Evolutionary conservation across 352 stramenopile species (phyloP), one percentile per base, ranked within the genome.

Genomic region (Phytophthora pini): DNA sequence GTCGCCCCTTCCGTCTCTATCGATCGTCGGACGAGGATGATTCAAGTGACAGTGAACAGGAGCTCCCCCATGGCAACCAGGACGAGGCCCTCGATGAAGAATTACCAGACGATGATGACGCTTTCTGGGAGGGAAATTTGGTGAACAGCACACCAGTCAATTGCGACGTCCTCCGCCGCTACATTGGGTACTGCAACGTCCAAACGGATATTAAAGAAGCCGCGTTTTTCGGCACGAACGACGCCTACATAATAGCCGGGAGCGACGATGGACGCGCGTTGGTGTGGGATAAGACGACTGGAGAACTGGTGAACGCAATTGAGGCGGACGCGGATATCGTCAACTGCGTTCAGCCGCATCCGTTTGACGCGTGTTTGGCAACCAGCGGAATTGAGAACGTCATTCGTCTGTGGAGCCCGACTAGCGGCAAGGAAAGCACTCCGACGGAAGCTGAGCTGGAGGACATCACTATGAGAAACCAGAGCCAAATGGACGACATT

Each of bases 121-220:
- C 26, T 2, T 92, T 91, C 34, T 94, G 86, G 86, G 70, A 74
- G 15, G 77, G 79, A n/a, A 54, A 61, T 6, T 41, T 62, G 6
- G 47, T 84, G 20, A 73, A 79, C 13, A 80, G 69, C 0, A 63
- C 72, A 2, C 32, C 44, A 0, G 82, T 94, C 6, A 92, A 89
- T 61, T 89, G 77, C 26, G 79, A 92, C 36, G 75, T 86, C 12
- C 69, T 89, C 12, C 74, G 79, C 31, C 87, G 90, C 0, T 96
- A 94, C 44, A 86, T 95, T 32, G 90, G 90, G 5, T 94, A 94
- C 52, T 92, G 86, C 73, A 97, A 97, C 60, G 69, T 90, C 17
- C 80, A 95, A 69, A 97, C 90, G 0, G 90, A 96, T 36, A 97
- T 97, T 65, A 97, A 97, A 64, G 89, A 97, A 64, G 89, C 89